Percentiles rank a stretch among this genome's conserved stretches.
phyloP scores from a whole-genome alignment of 257 asterid species.

The Coffea canephora region DNA sequence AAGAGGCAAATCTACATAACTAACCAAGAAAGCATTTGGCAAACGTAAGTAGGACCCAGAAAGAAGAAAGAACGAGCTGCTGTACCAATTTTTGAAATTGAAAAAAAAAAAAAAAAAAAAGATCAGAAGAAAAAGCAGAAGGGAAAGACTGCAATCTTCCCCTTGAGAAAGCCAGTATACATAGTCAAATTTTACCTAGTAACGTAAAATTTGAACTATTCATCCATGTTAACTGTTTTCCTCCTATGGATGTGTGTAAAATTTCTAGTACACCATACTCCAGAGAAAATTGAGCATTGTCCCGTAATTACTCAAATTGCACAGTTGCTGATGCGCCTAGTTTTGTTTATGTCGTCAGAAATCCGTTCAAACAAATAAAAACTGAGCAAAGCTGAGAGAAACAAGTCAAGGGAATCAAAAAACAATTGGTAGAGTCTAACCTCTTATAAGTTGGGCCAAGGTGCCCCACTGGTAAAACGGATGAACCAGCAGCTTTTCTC shows the following conservation, averaged over 20 bases:
- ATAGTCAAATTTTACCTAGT: slow-evolving; percentile 8
- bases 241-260: not conserved
- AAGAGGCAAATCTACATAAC: not conserved
- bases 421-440: slow-evolving; percentile 29
- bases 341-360: slow-evolving; percentile 1
- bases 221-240: not conserved
- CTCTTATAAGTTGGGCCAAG: slow-evolving; percentile 69
- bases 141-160: slow-evolving; percentile 1
- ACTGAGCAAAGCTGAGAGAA: slow-evolving; percentile 7
- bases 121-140: not conserved
- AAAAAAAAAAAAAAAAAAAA: not conserved
- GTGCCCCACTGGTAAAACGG: slow-evolving; percentile 66
- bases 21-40: not conserved
- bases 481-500: slow-evolving; percentile 86
- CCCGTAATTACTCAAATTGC: not conserved
- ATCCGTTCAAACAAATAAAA: slow-evolving; percentile 7
- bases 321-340: not conserved
- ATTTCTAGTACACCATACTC: not conserved
- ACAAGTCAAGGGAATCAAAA: not conserved
- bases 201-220: not conserved
- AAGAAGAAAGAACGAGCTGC: not conserved
- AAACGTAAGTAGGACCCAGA: not conserved
- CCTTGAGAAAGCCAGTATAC: not conserved
- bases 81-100: not conserved
- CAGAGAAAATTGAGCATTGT: not conserved